Percentiles rank a stretch among this genome's conserved stretches.
Evolutionary conservation across 2,329 filamentous ascomycete species (phyloP).

Genomic region (Davidsoniella eucalypti): DNA sequence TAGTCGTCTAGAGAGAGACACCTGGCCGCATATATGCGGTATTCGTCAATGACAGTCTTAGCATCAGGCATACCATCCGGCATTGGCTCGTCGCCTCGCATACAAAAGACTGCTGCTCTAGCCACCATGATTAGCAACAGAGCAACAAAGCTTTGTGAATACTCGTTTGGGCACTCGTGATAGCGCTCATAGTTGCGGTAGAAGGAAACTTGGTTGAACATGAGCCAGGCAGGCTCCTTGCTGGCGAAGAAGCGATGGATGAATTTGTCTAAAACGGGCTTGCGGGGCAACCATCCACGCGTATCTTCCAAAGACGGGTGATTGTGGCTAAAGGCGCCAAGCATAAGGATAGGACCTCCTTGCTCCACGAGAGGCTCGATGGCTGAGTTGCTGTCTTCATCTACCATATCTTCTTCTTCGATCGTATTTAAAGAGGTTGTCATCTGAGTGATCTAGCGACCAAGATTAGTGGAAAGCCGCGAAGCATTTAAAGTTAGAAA

Average conservation of each 20-base stretch:
- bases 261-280: slow-evolving; percentile 16
- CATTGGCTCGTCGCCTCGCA: slow-evolving; percentile 14
- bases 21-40: slow-evolving; percentile 17
- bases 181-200: slow-evolving; percentile 6
- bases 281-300: slow-evolving; percentile 16
- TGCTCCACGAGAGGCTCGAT: slow-evolving; percentile 12
- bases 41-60: slow-evolving; percentile 15
- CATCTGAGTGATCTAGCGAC: no score
- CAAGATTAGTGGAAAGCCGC: neutral
- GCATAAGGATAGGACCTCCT: slow-evolving; percentile 16
- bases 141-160: slow-evolving; percentile 17
- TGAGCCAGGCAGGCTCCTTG: slow-evolving; percentile 18
- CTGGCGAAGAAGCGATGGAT: slow-evolving; percentile 19
- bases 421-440: neutral
- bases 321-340: slow-evolving; percentile 16
- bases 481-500: neutral
- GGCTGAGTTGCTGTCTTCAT: slow-evolving; percentile 10
- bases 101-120: slow-evolving; percentile 17
- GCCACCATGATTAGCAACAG: slow-evolving; percentile 21
- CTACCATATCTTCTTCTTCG: slow-evolving; percentile 15
- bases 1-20: slow-evolving; percentile 20
- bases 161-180: no score
- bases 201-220: slow-evolving; percentile 20
- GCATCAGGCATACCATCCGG: slow-evolving; percentile 15
- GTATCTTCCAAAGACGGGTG: slow-evolving; percentile 13